Percentiles rank a stretch among this genome's conserved stretches.
phyloP scores from a whole-genome alignment of 768 basidiomycete genomes.

The Lanmaoa pseudosensibilis region DNA sequence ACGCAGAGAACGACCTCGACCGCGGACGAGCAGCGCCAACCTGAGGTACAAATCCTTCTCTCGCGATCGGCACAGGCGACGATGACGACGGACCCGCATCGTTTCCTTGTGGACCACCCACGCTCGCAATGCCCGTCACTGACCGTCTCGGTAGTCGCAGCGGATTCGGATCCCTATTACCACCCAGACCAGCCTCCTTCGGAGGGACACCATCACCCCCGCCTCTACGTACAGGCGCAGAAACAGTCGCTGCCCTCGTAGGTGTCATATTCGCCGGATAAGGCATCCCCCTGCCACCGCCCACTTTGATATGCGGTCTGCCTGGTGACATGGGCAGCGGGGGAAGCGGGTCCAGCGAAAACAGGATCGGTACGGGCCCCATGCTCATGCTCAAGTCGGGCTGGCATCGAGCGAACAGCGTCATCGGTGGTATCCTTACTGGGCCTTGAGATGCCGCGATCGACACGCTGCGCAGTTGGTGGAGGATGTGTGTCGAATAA shows the following conservation, averaged over 20 bases:
- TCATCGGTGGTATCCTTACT: conserved; percentile 30
- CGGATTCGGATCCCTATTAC: background rate
- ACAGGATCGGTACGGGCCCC: conserved; percentile 63
- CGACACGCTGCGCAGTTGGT: conserved; percentile 24
- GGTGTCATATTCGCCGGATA: conserved; percentile 11
- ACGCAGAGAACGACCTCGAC: conserved; percentile 77
- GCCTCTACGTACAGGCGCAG: conserved; percentile 31
- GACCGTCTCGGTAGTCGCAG: conserved; percentile 24
- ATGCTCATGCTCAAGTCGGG: conserved; percentile 48
- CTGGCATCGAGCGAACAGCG: conserved; percentile 61
- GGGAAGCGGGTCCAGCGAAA: conserved; percentile 53
- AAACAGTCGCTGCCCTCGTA: conserved; percentile 32
- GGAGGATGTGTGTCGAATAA: conserved; percentile 29
- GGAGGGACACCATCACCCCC: background rate
- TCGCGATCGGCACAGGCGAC: conserved; percentile 38
- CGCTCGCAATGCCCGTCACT: background rate
- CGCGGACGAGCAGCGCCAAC: conserved; percentile 49
- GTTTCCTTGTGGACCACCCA: background rate
- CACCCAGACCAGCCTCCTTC: background rate
- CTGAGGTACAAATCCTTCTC: conserved; percentile 66
- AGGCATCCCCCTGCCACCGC: background rate
- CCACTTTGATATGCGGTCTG: background rate
- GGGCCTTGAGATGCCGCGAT: conserved; percentile 22
- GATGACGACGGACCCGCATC: background rate
- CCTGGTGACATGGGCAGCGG: conserved; percentile 12